These are phyloP conservation scores for Millerozyma miso DNA, from an alignment of 805 yeast genomes.

Conservation along the genomic window DNA sequence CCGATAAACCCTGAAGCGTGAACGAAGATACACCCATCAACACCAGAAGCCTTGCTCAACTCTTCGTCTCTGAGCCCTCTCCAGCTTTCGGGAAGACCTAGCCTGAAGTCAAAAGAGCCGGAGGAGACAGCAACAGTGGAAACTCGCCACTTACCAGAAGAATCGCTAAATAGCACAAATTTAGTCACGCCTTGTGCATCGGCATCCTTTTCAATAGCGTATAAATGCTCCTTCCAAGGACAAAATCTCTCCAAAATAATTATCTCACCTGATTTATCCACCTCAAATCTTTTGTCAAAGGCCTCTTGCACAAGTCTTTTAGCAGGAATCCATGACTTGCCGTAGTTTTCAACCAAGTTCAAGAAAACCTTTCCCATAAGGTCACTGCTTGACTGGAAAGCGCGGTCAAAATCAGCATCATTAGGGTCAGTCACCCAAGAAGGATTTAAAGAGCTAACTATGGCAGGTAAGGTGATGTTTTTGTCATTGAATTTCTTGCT, in stretches of 20 bases:
- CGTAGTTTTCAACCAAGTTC: conserved; percentile 62
- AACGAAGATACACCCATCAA: conserved; percentile 82
- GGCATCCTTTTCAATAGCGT: conserved; percentile 60
- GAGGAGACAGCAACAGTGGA: conserved; percentile 86
- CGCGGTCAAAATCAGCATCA: conserved; percentile 61
- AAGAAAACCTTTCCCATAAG: conserved; percentile 82
- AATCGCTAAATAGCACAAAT: conserved; percentile 78
- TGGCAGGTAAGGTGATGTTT: conserved; percentile 70
- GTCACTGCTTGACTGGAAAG: conserved; percentile 66
- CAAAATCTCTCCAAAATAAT: conserved; percentile 70
- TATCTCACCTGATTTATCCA: conserved; percentile 69
- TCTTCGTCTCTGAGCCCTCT: conserved; percentile 93
- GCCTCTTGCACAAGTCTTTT: conserved; percentile 72
- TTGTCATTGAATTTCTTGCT: conserved; percentile 66
- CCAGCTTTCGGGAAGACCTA: conserved; percentile 85
- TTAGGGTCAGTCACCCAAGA: conserved; percentile 70
- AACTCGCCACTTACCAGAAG: conserved; percentile 73
- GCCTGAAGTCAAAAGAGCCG: conserved; percentile 78
- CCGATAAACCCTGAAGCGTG: conserved; percentile 98
- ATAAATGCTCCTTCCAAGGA: conserved; percentile 95
- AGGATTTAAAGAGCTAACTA: conserved; percentile 80
- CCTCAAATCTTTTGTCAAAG: conserved; percentile 52
- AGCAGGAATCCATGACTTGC: conserved; percentile 90
- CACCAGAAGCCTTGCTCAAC: conserved; percentile 68
- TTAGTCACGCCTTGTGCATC: conserved; percentile 52